Evolutionary conservation across 805 yeast species (phyloP), one percentile per base, ranked within the genome.

Genomic region (Metschnikowia koreensis): DNA sequence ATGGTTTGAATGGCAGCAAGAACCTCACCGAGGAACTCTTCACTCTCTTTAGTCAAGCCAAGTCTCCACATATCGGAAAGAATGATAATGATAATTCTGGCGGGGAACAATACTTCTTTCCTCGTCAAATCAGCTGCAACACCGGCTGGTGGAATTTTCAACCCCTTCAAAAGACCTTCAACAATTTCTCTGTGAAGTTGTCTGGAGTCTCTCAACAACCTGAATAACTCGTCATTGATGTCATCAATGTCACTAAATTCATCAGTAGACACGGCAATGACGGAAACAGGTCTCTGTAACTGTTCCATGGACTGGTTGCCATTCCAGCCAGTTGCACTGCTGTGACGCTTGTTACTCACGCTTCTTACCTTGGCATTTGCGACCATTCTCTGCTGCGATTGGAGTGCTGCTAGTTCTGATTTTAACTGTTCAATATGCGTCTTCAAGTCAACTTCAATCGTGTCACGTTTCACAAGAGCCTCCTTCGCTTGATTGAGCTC

Each of bases 21-120:
- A 2, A 91, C 96, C 66, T 87, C 92, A 44, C 97, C 97, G 55
- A 94, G 74, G 66, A 94, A 88, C 51, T 83, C 84, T 74, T 94
- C 98, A 65, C 93, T 84, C 69, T 93, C 97, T 59, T 87, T 83
- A 13, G 97, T 90, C 62, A 91, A 80, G 1, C 98, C 98, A 44
- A 93, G 77, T 71, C 98, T 82, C 99, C 99, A 94, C 98, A 94
- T 91, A 69, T 94, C 99, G 63, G 96, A 86, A 57, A 93, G 76
- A 34, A 93, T 86, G 58, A 94, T 87, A 63, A 94, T 93, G 63
- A 94, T 84, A 58, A 94, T 89, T 76, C 97, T 84, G 1, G 97
- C 94, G 28, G 99, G 99, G 83, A 91, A 94, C 49, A 94, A 76
- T 10, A 93, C 96, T 67, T 94, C 98, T 65, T 91, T 90, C 65